Evolutionary conservation across 139 green algal species (phyloP).

Genomic region (Haematococcus sp.): DNA sequence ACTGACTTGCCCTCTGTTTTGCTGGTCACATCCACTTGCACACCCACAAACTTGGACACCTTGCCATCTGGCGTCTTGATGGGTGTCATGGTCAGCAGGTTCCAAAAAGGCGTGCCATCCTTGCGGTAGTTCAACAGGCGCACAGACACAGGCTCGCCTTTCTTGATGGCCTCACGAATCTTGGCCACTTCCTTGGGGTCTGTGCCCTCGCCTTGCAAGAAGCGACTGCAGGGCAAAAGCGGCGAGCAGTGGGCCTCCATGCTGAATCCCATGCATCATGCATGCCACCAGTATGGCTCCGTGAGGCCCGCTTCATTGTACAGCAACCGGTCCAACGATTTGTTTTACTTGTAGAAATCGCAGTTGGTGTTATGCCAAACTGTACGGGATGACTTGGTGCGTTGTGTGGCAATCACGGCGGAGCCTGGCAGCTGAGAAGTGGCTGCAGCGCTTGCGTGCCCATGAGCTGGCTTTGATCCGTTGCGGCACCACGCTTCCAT

Average conservation of each 20-base stretch:
- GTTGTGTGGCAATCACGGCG: too few species aligned
- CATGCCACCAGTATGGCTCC: not conserved
- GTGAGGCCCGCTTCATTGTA: too few species aligned
- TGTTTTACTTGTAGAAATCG: too few species aligned
- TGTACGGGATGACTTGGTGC: too few species aligned
- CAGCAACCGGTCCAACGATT: too few species aligned
- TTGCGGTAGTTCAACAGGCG: slow-evolving; percentile 92
- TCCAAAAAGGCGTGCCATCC: slow-evolving; percentile 94
- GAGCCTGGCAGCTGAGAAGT: too few species aligned
- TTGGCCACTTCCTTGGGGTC: slow-evolving; percentile 83
- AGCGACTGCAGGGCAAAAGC: slow-evolving; percentile 67
- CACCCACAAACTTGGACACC: slow-evolving; percentile 89
- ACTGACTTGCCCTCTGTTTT: slow-evolving; percentile 86
- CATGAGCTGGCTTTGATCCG: not conserved
- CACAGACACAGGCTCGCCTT: slow-evolving; percentile 61
- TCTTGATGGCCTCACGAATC: slow-evolving; percentile 73
- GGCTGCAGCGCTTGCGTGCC: too few species aligned
- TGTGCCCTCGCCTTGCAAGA: slow-evolving; percentile 95
- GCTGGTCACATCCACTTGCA: slow-evolving; percentile 94
- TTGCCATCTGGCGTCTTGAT: slow-evolving; percentile 83
- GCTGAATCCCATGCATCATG: not conserved
- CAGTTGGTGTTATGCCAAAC: too few species aligned
- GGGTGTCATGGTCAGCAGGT: slow-evolving; percentile 94
- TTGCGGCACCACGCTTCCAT: not conserved
- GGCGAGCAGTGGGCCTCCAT: not conserved